Conservation (phyloP, 202 grass and related monocot genomes). For the Digitaria exilis region DNA sequence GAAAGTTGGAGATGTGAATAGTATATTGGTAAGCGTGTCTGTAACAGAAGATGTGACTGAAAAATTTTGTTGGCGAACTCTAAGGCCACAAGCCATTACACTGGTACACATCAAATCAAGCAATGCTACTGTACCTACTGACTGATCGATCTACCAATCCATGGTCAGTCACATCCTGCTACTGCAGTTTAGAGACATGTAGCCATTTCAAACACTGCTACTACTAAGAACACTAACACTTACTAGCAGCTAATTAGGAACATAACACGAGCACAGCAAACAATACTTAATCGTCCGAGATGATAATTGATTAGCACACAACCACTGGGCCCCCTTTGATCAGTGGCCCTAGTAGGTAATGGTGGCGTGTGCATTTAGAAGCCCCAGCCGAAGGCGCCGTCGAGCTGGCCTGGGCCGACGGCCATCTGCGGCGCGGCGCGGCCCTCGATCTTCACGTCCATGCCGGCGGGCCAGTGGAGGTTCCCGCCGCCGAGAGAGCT, state of each 20-base stretch:
- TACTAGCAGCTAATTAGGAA: not conserved
- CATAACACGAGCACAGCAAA: not conserved
- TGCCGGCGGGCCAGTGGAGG: constrained; percentile 37
- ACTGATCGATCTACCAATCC: not conserved
- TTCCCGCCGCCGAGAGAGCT: not conserved
- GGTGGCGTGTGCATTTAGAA: constrained; percentile 26
- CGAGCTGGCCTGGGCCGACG: constrained; percentile 62
- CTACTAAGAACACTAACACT: not conserved
- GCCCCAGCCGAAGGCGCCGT: constrained; percentile 57
- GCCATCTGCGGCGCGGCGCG: constrained; percentile 50
- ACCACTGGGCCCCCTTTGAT: not conserved
- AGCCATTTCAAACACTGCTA: not conserved
- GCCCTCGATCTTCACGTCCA: constrained; percentile 56
- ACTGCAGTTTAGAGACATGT: not conserved
- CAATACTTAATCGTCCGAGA: not conserved
- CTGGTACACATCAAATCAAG: not conserved
- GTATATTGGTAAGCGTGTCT: no score
- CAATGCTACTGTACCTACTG: not conserved
- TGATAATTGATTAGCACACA: not conserved
- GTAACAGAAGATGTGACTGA: no score
- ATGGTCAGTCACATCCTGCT: not conserved
- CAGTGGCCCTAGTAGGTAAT: not conserved
- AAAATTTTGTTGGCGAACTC: no score
- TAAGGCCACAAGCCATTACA: no score
- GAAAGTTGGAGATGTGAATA: no score